Evolutionary conservation across 1,284 basidiomycete species (phyloP).

Genomic region (Ganoderma sinense): DNA sequence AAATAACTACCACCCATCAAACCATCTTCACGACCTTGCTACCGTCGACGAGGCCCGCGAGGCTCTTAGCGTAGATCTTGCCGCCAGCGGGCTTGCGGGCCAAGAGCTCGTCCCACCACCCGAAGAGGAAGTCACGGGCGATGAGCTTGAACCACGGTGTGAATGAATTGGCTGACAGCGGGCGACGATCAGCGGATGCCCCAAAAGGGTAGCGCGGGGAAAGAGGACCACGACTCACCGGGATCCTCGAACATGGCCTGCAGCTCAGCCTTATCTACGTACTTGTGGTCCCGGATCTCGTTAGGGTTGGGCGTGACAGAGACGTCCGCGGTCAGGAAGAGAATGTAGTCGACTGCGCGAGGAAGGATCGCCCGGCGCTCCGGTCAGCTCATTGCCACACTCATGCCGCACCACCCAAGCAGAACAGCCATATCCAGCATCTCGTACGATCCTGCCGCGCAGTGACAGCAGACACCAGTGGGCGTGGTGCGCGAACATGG

Average conservation of each 20-base stretch:
- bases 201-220: constrained; percentile 15
- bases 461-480: background rate
- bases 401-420: background rate
- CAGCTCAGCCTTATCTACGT: constrained; percentile 91
- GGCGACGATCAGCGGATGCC: background rate
- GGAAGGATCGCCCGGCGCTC: constrained; percentile 10
- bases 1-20: constrained; percentile 37
- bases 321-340: constrained; percentile 93
- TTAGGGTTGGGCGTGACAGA: constrained; percentile 87
- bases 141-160: constrained; percentile 99
- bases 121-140: constrained; percentile 95
- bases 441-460: constrained; percentile 5
- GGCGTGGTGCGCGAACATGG: background rate
- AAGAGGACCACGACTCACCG: constrained; percentile 50
- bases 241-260: constrained; percentile 90
- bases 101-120: constrained; percentile 96
- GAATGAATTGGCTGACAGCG: constrained; percentile 77
- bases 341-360: constrained; percentile 93
- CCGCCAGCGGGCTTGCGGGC: constrained; percentile 66
- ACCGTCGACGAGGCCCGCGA: constrained; percentile 75
- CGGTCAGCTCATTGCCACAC: background rate
- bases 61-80: constrained; percentile 70
- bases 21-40: constrained; percentile 82
- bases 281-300: constrained; percentile 92
- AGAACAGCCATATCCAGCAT: background rate